Conservation (phyloP, 495 filamentous ascomycete genomes). For the Echria macrotheca region DNA sequence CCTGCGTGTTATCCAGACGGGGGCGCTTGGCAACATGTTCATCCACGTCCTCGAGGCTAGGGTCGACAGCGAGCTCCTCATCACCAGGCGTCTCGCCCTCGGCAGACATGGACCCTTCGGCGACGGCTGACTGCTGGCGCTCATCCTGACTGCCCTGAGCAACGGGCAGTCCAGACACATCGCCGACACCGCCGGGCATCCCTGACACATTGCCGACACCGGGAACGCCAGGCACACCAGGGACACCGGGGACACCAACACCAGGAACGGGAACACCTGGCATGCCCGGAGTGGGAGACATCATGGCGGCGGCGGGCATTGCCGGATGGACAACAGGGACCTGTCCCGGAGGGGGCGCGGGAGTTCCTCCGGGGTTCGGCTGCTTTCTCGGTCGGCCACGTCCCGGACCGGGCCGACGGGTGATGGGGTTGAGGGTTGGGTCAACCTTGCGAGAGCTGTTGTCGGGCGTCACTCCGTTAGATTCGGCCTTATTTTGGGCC, state of each 20-base stretch:
- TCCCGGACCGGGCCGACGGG: conserved; percentile 43
- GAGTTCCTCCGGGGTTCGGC: conserved; percentile 12
- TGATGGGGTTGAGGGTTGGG: conserved; percentile 44
- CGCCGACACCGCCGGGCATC: background rate
- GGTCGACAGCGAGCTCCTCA: conserved; percentile 27
- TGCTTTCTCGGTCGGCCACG: conserved; percentile 42
- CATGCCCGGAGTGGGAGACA: background rate
- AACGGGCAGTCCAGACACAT: too few relatives aligned
- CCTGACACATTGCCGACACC: conserved; percentile 2
- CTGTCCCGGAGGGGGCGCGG: conserved; percentile 11
- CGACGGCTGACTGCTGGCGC: conserved; percentile 4
- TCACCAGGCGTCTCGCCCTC: conserved; percentile 16
- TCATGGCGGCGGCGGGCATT: background rate
- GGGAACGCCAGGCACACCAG: background rate
- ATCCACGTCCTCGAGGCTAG: conserved; percentile 22
- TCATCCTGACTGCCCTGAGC: conserved; percentile 6
- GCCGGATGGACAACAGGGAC: background rate
- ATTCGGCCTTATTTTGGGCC: conserved; percentile 41
- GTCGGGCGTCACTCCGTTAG: conserved; percentile 13
- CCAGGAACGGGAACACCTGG: background rate
- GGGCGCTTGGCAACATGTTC: conserved; percentile 33
- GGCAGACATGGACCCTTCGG: conserved; percentile 6
- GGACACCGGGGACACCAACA: background rate
- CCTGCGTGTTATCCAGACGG: conserved; percentile 28
- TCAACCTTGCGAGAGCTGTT: conserved; percentile 31